Percentiles rank a stretch among this genome's conserved stretches.
Conservation (phyloP, 768 basidiomycete genomes). For the Auriscalpium vulgare region DNA sequence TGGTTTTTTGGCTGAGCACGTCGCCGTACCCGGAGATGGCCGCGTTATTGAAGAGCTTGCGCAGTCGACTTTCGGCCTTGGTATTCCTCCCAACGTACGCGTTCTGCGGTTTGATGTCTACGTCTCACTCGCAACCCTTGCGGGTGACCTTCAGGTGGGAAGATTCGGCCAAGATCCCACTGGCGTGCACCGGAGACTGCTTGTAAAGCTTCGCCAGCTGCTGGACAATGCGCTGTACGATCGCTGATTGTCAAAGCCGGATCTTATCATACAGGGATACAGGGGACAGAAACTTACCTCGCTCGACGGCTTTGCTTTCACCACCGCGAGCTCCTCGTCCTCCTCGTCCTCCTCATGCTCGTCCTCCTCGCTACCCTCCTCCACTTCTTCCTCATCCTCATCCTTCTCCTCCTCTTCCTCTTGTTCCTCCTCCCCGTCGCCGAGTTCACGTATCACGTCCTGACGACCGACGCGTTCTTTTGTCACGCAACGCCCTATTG, state of each 20-base stretch:
- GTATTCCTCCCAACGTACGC: background rate
- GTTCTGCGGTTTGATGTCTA: background rate
- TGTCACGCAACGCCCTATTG: background rate
- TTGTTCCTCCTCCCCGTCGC: background rate
- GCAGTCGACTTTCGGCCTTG: background rate
- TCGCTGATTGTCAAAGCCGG: too few species aligned
- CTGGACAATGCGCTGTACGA: background rate
- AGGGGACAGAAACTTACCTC: background rate
- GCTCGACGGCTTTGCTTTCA: background rate
- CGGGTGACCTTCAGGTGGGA: background rate
- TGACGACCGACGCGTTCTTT: background rate
- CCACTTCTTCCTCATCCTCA: background rate
- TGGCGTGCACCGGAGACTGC: background rate
- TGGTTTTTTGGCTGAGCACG: slow-evolving; percentile 16
- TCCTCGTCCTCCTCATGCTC: too few species aligned
- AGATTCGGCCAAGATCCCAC: background rate
- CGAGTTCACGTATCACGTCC: background rate
- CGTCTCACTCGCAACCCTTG: background rate
- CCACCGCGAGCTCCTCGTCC: too few species aligned
- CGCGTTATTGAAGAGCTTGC: background rate
- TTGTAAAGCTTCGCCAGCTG: background rate
- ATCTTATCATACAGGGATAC: background rate
- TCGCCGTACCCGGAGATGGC: slow-evolving; percentile 17
- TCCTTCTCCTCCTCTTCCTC: background rate
- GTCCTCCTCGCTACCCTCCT: too few species aligned